Conservation (phyloP, 2,329 filamentous ascomycete species). For the Knufia fluminis region DNA sequence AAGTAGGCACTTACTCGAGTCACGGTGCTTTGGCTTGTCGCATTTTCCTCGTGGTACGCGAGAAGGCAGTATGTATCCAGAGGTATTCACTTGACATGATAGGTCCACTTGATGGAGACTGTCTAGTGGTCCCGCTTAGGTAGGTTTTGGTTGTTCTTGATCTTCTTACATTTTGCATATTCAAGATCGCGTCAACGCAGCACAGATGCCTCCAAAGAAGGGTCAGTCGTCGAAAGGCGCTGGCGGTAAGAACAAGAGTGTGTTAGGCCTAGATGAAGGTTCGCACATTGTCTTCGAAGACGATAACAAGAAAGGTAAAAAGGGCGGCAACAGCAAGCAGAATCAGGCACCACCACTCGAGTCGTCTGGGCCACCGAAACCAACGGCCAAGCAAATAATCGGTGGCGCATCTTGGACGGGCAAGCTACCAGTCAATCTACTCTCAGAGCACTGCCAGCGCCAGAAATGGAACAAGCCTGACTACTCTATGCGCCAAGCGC, state of each 20-base stretch:
- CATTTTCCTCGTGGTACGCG: no score
- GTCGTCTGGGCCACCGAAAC: slow-evolving; percentile 36
- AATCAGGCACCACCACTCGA: slow-evolving; percentile 24
- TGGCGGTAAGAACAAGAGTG: slow-evolving; percentile 15
- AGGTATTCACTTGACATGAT: no score
- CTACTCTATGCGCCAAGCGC: slow-evolving; percentile 61
- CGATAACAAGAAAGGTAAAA: slow-evolving; percentile 16
- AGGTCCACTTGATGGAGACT: no score
- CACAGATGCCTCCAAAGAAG: slow-evolving; percentile 20
- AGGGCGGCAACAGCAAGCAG: slow-evolving; percentile 10
- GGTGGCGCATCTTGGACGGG: slow-evolving; percentile 95
- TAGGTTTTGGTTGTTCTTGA: not conserved
- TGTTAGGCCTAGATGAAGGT: slow-evolving; percentile 18
- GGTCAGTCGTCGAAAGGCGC: slow-evolving; percentile 10
- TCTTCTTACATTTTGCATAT: not conserved
- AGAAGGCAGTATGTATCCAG: no score
- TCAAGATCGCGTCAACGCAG: not conserved
- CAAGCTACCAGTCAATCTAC: slow-evolving; percentile 85
- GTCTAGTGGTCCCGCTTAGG: slow-evolving; percentile 4
- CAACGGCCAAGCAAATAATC: slow-evolving; percentile 65
- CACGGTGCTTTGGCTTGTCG: no score
- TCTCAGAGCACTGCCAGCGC: slow-evolving; percentile 91
- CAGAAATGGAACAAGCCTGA: slow-evolving; percentile 93
- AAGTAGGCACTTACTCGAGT: no score
- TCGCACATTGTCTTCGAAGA: slow-evolving; percentile 26